Conservation (phyloP, 2,329 filamentous ascomycete species). For the Botryosphaeria dothidea region DNA sequence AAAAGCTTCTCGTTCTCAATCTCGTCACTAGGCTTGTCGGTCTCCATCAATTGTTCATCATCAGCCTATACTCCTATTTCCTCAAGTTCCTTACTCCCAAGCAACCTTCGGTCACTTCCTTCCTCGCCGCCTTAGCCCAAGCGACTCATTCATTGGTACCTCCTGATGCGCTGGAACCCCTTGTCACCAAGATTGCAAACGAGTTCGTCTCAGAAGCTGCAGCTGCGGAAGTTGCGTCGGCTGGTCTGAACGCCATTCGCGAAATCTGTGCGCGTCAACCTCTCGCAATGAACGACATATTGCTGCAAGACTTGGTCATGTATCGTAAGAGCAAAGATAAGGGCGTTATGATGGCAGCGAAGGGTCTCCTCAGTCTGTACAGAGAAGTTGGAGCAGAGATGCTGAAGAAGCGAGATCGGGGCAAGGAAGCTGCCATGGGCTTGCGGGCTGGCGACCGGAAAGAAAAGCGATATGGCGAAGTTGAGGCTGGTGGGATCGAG, state of each 20-base stretch:
- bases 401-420: constrained; percentile 84
- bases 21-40: constrained; percentile 89
- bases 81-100: constrained; percentile 83
- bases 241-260: constrained; percentile 90
- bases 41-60: constrained; percentile 85
- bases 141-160: constrained; percentile 89
- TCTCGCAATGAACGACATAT: constrained; percentile 90
- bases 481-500: constrained; percentile 81
- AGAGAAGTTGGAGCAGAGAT: constrained; percentile 88
- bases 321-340: constrained; percentile 98
- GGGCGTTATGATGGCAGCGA: constrained; percentile 97
- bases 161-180: constrained; percentile 85
- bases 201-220: constrained; percentile 97
- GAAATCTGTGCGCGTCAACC: constrained; percentile 93
- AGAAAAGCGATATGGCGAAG: constrained; percentile 79
- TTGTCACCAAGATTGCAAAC: constrained; percentile 94
- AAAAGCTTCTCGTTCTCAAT: constrained; percentile 86
- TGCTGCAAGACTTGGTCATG: constrained; percentile 94
- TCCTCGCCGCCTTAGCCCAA: constrained; percentile 89
- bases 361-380: constrained; percentile 86
- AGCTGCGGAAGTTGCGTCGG: constrained; percentile 85
- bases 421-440: constrained; percentile 85
- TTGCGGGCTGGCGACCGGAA: constrained; percentile 74
- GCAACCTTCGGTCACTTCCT: constrained; percentile 88
- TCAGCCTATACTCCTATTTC: constrained; percentile 94